Conservation (phyloP, 345 rosid species). For the Linum tenue region DNA sequence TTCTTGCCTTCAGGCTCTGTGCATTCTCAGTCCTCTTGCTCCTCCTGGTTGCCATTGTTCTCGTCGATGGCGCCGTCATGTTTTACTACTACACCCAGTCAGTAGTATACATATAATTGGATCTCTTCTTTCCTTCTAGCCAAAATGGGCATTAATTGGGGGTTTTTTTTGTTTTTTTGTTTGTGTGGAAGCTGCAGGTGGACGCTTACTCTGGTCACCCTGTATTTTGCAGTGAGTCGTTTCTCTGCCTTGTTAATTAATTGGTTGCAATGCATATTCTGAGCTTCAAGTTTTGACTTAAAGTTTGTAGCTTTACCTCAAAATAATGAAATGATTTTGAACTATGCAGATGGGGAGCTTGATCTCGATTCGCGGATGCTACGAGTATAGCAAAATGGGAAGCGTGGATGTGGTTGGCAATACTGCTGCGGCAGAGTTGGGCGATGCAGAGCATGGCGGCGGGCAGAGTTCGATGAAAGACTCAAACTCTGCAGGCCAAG, state of each 20-base stretch:
- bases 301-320: not conserved
- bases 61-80: slow-evolving; percentile 62
- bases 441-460: slow-evolving; percentile 38
- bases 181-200: slow-evolving; percentile 52
- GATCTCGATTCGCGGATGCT: slow-evolving; percentile 72
- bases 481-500: slow-evolving; percentile 12
- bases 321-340: not conserved
- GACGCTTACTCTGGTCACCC: slow-evolving; percentile 66
- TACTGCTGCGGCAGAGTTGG: slow-evolving; percentile 36
- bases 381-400: slow-evolving; percentile 43
- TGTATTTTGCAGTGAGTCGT: slow-evolving; percentile 70
- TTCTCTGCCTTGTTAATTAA: not conserved
- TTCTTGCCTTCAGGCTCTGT: slow-evolving; percentile 60
- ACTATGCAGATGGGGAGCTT: slow-evolving; percentile 57
- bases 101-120: slow-evolving; percentile 12
- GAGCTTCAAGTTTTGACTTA: not conserved
- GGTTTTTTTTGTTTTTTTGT: no score
- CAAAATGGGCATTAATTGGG: no score
- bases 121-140: not conserved
- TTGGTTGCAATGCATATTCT: no score
- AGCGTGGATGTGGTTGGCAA: slow-evolving; percentile 54
- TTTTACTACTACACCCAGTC: slow-evolving; percentile 96
- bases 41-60: slow-evolving; percentile 34
- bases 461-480: slow-evolving; percentile 15
- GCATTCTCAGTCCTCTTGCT: slow-evolving; percentile 60